phyloP scores from a whole-genome alignment of 148 eudicot species.

The Camellia granthamiana region DNA sequence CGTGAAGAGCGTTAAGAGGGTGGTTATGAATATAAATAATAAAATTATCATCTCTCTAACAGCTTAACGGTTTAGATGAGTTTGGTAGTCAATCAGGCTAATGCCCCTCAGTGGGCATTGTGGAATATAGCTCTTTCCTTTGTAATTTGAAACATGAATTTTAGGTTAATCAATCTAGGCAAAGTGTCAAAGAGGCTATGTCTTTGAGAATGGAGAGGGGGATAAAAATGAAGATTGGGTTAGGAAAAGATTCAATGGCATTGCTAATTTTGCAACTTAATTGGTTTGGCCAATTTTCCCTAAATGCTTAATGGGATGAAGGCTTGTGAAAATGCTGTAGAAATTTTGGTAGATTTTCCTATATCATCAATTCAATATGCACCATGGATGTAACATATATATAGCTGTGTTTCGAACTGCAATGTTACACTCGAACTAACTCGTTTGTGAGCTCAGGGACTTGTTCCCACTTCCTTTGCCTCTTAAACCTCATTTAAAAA shows the following conservation, averaged over 20 bases:
- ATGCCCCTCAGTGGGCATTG: not conserved
- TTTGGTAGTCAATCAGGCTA: too few relatives aligned
- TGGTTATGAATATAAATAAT: too few relatives aligned
- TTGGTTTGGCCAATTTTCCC: slow-evolving; percentile 3
- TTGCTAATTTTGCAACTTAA: not conserved
- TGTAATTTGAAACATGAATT: not conserved
- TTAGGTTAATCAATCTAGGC: not conserved
- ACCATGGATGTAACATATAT: not conserved
- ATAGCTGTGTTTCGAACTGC: not conserved
- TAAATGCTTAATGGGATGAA: not conserved
- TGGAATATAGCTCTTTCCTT: not conserved
- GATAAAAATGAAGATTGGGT: not conserved
- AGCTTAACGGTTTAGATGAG: too few relatives aligned
- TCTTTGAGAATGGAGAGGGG: not conserved
- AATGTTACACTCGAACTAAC: not conserved
- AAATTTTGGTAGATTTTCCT: not conserved
- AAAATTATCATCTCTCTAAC: too few relatives aligned
- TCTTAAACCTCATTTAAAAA: too few relatives aligned
- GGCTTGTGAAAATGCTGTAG: not conserved
- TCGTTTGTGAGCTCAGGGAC: not conserved
- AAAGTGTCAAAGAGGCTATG: not conserved
- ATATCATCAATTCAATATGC: not conserved
- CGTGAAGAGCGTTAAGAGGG: too few relatives aligned
- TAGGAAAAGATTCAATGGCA: not conserved
- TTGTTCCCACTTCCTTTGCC: not conserved